Percentiles rank a stretch among this genome's conserved stretches.
phyloP scores from a whole-genome alignment of 2,329 filamentous ascomycete genomes.

The Macrophomina pseudophaseolina region DNA sequence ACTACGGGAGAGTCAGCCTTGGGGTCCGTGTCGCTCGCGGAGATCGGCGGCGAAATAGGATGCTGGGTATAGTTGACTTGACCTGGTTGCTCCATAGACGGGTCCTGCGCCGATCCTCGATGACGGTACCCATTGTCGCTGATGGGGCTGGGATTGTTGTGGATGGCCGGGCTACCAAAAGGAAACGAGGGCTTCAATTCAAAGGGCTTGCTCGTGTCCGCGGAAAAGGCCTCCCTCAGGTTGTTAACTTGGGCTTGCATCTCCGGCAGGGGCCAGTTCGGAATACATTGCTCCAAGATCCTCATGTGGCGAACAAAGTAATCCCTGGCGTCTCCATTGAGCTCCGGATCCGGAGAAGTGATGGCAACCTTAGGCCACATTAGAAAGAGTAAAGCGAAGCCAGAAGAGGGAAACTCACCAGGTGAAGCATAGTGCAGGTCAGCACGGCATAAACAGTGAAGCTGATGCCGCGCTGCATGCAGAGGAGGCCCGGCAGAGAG shows the following conservation, averaged over 20 bases:
- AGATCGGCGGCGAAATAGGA: constrained; percentile 81
- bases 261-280: constrained; percentile 85
- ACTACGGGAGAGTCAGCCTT: constrained; percentile 78
- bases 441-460: constrained; percentile 93
- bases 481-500: constrained; percentile 79
- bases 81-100: constrained; percentile 56
- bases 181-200: constrained; percentile 87
- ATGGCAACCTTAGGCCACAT: constrained; percentile 73
- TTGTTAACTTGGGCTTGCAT: constrained; percentile 89
- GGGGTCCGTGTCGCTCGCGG: constrained; percentile 71
- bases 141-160: constrained; percentile 66
- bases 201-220: constrained; percentile 82
- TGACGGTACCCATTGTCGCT: constrained; percentile 56
- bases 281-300: constrained; percentile 83
- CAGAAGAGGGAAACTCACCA: constrained; percentile 66
- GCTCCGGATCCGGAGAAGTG: constrained; percentile 87
- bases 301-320: constrained; percentile 96
- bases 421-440: constrained; percentile 88
- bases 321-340: constrained; percentile 82
- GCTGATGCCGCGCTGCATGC: constrained; percentile 92
- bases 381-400: constrained; percentile 32
- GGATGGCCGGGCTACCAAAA: constrained; percentile 75
- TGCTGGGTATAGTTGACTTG: constrained; percentile 71
- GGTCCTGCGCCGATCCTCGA: constrained; percentile 53
- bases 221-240: constrained; percentile 88